Conservation (phyloP, 1,139 yeast genomes). For the Dujonia santamariae region DNA sequence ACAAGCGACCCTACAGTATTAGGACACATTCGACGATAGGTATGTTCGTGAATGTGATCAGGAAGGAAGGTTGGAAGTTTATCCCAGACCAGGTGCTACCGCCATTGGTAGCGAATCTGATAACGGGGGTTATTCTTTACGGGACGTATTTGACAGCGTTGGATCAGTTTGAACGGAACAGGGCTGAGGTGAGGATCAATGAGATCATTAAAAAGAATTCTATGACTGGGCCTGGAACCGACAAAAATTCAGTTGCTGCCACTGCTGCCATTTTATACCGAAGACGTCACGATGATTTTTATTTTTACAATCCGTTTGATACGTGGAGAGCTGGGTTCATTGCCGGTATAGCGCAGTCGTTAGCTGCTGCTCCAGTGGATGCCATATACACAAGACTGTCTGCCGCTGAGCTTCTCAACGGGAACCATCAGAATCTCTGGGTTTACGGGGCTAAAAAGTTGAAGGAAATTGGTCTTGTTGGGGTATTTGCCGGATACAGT, state of each 20-base stretch:
- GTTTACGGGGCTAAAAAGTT: slow-evolving; percentile 67
- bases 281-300: slow-evolving; percentile 2
- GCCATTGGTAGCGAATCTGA: slow-evolving; percentile 82
- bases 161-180: slow-evolving; percentile 19
- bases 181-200: no score
- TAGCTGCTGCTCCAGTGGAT: slow-evolving; percentile 94
- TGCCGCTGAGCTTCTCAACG: slow-evolving; percentile 67
- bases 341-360: slow-evolving; percentile 83
- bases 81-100: slow-evolving; percentile 84
- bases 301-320: slow-evolving; percentile 38
- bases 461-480: slow-evolving; percentile 70
- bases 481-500: slow-evolving; percentile 87
- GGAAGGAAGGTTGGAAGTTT: slow-evolving; percentile 80
- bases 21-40: slow-evolving; percentile 78
- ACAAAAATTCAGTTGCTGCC: neutral
- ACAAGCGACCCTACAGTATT: slow-evolving; percentile 59
- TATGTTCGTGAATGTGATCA: slow-evolving; percentile 64
- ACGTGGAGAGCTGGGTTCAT: slow-evolving; percentile 78
- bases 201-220: no score
- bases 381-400: slow-evolving; percentile 83
- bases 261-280: no score
- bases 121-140: slow-evolving; percentile 81
- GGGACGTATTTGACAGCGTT: slow-evolving; percentile 68
- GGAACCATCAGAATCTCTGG: slow-evolving; percentile 74
- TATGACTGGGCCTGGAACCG: neutral